These are phyloP conservation scores for Saturnispora dispora DNA, from an alignment of 805 yeast genomes.

Conservation along the genomic window DNA sequence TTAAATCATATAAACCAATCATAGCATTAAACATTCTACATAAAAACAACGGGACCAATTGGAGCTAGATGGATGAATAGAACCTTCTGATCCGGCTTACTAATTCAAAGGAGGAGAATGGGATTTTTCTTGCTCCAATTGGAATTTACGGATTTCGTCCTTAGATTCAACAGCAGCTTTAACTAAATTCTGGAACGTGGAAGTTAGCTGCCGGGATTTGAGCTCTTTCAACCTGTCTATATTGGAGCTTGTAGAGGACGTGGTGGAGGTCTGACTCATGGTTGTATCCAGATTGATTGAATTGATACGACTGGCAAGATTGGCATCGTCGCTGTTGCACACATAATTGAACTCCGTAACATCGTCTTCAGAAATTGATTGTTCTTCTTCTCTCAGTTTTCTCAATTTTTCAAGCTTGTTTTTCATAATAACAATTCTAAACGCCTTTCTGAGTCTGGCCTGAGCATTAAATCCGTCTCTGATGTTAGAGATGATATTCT, in stretches of 20 bases:
- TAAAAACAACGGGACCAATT: background rate
- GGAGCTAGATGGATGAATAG: background rate
- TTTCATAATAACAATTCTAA: constrained; percentile 72
- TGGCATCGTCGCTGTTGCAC: constrained; percentile 33
- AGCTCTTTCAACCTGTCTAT: background rate
- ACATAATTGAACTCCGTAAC: constrained; percentile 26
- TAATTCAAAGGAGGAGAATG: background rate
- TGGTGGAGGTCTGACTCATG: background rate
- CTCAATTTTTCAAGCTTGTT: constrained; percentile 70
- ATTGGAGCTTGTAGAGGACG: background rate
- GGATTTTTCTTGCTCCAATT: constrained; percentile 17
- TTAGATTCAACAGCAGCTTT: constrained; percentile 26
- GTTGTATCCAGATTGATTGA: background rate
- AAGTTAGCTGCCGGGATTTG: constrained; percentile 22
- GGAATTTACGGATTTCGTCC: constrained; percentile 23
- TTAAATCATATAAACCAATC: background rate
- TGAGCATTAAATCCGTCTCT: constrained; percentile 78
- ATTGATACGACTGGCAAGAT: constrained; percentile 26
- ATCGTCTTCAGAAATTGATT: constrained; percentile 28
- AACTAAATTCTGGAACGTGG: constrained; percentile 26
- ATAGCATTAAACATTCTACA: background rate
- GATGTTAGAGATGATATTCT: constrained; percentile 73
- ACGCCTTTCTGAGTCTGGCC: constrained; percentile 74
- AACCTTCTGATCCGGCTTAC: background rate
- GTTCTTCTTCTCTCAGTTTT: constrained; percentile 48